Evolutionary conservation across 345 rosid genomes (phyloP), one percentile per base, ranked within the genome.

Genomic region (Euclidium syriacum): DNA sequence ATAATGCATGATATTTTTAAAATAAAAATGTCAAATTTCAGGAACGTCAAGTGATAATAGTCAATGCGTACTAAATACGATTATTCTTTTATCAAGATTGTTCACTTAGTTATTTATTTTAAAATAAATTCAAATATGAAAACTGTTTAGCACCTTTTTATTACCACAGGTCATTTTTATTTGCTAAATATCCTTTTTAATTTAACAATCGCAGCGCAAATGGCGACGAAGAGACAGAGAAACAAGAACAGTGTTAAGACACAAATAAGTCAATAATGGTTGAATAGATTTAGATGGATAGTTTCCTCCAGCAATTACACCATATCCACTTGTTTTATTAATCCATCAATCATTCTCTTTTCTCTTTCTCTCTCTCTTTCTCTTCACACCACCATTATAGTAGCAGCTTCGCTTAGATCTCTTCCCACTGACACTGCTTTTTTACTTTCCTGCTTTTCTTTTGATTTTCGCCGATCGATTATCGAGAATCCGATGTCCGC

Each of bases 291-390:
- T 10, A 20, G 59, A 39, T 11, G 14, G 65, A 58, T 67, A 19
- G 65, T 69, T 52, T 61, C 14, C 16, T 56, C 32, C 35, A 35
- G 52, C 60, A 58, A 58, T 51, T 35, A 32, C 73, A 64, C 44
- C 68, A 47, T 62, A 62, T 62, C 74, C 74, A 70, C 69, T 70
- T 70, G 69, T 70, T 62, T 70, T 36, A 10, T 30, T 69, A 26
- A 38, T 46, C 41, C 12, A 4, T 60, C 68, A 70, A 70, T 70
- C 74, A 70, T 62, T 62, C 52, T 58, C 52, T 7, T 34, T 14
- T 32, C 57, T 29, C 34, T 18, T 15, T 51, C 58, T 52, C 67
- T 43, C 11, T 25, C 40, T 46, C 38, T 33, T 4, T 52, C 34
- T 34, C 46, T 38, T 43, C 56, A 15, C 35, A 69, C 32, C 61